These are phyloP conservation scores for Sparassis latifolia DNA, from an alignment of 1,284 basidiomycete genomes.

Conservation along the genomic window DNA sequence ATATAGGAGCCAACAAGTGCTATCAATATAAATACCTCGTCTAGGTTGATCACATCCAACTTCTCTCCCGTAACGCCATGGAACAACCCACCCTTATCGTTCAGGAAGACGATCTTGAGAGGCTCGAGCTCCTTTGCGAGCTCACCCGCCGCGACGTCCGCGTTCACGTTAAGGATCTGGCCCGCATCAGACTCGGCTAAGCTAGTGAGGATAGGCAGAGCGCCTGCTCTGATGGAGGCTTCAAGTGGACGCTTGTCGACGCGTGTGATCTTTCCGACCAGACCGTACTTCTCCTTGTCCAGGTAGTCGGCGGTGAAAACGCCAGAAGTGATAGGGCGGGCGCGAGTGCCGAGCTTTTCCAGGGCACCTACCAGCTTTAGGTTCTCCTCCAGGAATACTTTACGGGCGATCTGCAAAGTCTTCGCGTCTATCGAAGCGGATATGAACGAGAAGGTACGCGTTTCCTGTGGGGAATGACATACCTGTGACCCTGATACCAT, in stretches of 20 bases:
- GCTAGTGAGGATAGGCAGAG: conserved; percentile 88
- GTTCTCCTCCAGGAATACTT: conserved; percentile 96
- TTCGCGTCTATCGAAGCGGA: conserved; percentile 64
- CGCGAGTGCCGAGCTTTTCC: conserved; percentile 88
- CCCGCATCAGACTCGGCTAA: conserved; percentile 88
- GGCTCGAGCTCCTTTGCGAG: conserved; percentile 94
- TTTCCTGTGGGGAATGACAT: conserved; percentile 15
- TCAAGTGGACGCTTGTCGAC: conserved; percentile 94
- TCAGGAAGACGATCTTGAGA: conserved; percentile 98
- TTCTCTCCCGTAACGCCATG: conserved; percentile 96
- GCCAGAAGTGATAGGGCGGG: conserved; percentile 91
- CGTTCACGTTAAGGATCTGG: conserved; percentile 95
- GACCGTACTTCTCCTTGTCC: conserved; percentile 89
- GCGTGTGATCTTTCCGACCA: conserved; percentile 88
- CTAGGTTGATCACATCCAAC: conserved; percentile 93
- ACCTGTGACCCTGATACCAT: conserved; percentile 93
- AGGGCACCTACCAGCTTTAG: conserved; percentile 86
- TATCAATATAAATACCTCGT: conserved; percentile 59
- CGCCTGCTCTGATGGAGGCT: conserved; percentile 89
- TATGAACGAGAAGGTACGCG: background rate
- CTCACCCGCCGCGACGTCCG: conserved; percentile 94
- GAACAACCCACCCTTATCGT: conserved; percentile 97
- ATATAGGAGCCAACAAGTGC: no score
- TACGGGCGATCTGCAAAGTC: conserved; percentile 86
- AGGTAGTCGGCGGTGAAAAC: conserved; percentile 95